phyloP scores from a whole-genome alignment of 176 grass and related monocot genomes.

The Phoenix roebelenii region DNA sequence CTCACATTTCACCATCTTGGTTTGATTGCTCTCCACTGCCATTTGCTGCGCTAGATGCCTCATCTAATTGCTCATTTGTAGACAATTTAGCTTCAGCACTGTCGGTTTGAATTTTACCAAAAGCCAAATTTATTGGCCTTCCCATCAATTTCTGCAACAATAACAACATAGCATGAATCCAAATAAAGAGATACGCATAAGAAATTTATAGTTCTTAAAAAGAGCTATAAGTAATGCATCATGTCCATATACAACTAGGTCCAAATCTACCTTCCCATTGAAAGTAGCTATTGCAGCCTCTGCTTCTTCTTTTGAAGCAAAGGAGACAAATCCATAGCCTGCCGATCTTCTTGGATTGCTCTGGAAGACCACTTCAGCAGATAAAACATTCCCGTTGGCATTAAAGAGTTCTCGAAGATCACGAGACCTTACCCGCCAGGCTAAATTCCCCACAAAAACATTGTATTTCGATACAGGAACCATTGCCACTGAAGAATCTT shows the following conservation, averaged over 20 bases:
- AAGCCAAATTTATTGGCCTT: slow-evolving; percentile 31
- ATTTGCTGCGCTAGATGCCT: background rate
- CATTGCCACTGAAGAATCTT: slow-evolving; percentile 25
- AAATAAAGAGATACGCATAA: no score
- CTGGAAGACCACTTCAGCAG: slow-evolving; percentile 74
- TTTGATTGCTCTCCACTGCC: background rate
- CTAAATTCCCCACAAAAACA: slow-evolving; percentile 82
- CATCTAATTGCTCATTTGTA: background rate
- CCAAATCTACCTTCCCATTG: slow-evolving; percentile 51
- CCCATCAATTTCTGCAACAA: slow-evolving; percentile 49
- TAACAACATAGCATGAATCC: slow-evolving; percentile 9
- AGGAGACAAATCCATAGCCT: slow-evolving; percentile 81
- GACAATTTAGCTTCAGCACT: slow-evolving; percentile 7
- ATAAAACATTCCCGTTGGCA: slow-evolving; percentile 41
- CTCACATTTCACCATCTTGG: no score
- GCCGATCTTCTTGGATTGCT: slow-evolving; percentile 72
- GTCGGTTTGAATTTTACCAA: slow-evolving; percentile 29
- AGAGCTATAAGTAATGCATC: no score
- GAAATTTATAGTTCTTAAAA: no score
- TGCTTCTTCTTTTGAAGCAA: slow-evolving; percentile 67
- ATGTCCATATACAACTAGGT: no score
- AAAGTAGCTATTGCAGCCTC: slow-evolving; percentile 63
- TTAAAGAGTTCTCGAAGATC: slow-evolving; percentile 72
- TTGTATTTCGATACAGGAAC: slow-evolving; percentile 22
- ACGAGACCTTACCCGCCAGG: slow-evolving; percentile 57